Percentiles rank a stretch among this genome's conserved stretches.
Evolutionary conservation across 306 rosid genomes (phyloP).

Genomic region (Heteromeles arbutifolia): DNA sequence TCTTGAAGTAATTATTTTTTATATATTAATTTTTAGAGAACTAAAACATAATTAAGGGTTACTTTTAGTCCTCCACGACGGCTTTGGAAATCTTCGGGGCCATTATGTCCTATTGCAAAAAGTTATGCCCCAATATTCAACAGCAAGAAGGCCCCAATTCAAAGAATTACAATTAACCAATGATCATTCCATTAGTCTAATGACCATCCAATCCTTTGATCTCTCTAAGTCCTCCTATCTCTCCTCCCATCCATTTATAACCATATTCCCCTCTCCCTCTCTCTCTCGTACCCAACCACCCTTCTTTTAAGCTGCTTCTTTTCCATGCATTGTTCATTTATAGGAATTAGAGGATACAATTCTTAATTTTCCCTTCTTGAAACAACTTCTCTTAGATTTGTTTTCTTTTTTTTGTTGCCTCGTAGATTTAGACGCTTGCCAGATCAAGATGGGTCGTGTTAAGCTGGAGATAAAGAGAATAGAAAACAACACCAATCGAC

Average conservation of each 20-base stretch:
- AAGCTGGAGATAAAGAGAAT: slow-evolving; percentile 80
- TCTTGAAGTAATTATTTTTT: no score
- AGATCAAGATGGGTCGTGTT: slow-evolving; percentile 67
- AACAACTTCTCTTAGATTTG: not conserved
- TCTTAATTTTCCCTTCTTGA: not conserved
- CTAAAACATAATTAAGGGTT: no score
- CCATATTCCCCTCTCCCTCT: slow-evolving; percentile 42
- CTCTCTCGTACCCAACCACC: slow-evolving; percentile 32
- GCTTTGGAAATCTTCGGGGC: not conserved
- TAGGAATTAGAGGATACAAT: not conserved
- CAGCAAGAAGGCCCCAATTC: not conserved
- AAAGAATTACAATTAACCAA: not conserved
- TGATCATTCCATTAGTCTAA: not conserved
- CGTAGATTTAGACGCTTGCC: not conserved
- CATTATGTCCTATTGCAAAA: not conserved
- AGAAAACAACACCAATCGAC: slow-evolving; percentile 67
- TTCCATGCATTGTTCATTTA: slow-evolving; percentile 19
- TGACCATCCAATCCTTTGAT: slow-evolving; percentile 26
- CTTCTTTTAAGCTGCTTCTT: slow-evolving; percentile 49
- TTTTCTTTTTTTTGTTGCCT: not conserved
- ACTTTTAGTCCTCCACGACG: no score
- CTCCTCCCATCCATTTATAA: slow-evolving; percentile 48
- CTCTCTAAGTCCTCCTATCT: slow-evolving; percentile 32
- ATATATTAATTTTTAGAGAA: no score
- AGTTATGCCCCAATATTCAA: not conserved